Evolutionary conservation across 306 rosid genomes (phyloP).

Genomic region (Ammopiptanthus mongolicus): DNA sequence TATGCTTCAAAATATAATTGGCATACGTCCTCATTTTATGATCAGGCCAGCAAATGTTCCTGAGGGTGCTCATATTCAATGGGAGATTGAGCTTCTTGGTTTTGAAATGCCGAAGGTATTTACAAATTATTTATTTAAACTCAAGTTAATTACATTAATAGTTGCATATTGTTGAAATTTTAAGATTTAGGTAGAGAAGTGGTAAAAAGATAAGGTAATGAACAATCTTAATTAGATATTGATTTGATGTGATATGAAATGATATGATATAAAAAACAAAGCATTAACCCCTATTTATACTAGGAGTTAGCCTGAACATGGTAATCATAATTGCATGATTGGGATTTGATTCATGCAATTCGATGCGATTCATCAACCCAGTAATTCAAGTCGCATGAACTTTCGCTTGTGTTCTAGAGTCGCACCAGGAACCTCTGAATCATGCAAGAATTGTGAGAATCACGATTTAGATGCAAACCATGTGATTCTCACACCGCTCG

Average conservation of each 20-base stretch:
- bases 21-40: slow-evolving; percentile 8
- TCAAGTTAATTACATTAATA: not conserved
- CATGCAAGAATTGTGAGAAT: no score
- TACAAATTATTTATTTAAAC: slow-evolving; percentile 7
- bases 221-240: not conserved
- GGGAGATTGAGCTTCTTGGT: slow-evolving; percentile 97
- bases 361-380: no score
- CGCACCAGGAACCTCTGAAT: no score
- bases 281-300: not conserved
- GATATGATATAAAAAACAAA: not conserved
- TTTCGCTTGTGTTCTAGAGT: no score
- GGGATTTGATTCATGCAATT: not conserved
- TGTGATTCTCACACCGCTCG: no score
- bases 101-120: slow-evolving; percentile 90
- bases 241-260: not conserved
- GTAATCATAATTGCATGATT: not conserved
- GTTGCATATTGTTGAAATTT: not conserved
- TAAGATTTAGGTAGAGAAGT: not conserved
- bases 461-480: no score
- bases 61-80: slow-evolving; percentile 81
- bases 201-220: not conserved
- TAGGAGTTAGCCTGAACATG: not conserved
- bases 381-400: no score
- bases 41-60: slow-evolving; percentile 81
- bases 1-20: slow-evolving; percentile 18